Conservation (phyloP, 2,329 filamentous ascomycete genomes). For the Fusarium camptoceras region DNA sequence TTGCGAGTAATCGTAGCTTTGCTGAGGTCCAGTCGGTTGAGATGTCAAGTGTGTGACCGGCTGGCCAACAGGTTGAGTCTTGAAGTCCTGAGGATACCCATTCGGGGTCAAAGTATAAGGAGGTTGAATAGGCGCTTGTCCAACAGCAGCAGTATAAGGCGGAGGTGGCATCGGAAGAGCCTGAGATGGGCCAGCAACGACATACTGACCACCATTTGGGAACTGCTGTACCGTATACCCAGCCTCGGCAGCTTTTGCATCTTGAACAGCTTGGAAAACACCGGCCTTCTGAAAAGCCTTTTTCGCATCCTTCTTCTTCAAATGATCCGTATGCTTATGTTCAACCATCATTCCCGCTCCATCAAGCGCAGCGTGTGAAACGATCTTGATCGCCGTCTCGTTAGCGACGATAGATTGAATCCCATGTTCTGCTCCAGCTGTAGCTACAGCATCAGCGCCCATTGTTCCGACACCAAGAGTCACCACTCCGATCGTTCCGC, state of each 20-base stretch:
- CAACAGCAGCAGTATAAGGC: conserved; percentile 16
- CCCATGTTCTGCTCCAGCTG: conserved; percentile 52
- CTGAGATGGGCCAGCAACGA: conserved; percentile 8
- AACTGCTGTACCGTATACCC: conserved; percentile 36
- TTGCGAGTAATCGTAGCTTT: not conserved
- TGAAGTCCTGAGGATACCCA: conserved; percentile 21
- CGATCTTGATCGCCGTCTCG: conserved; percentile 52
- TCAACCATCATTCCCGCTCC: conserved; percentile 52
- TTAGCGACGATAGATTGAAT: conserved; percentile 46
- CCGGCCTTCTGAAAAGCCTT: conserved; percentile 51
- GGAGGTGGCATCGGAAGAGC: conserved; percentile 27
- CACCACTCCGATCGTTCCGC: conserved; percentile 52
- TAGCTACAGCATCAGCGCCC: conserved; percentile 52
- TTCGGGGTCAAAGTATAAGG: not conserved
- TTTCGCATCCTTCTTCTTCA: conserved; percentile 51
- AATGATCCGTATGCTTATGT: conserved; percentile 51
- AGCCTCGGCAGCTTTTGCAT: conserved; percentile 47
- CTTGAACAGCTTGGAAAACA: conserved; percentile 48
- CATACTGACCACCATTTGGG: conserved; percentile 13
- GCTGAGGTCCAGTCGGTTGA: not conserved
- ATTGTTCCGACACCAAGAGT: conserved; percentile 53
- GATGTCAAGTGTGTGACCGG: not conserved
- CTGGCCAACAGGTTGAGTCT: not conserved
- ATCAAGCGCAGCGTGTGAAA: conserved; percentile 53
- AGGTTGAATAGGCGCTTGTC: not conserved